Evolutionary conservation across 2,329 filamentous ascomycete species (phyloP), one percentile per base, ranked within the genome.

Genomic region (Cladobotryum protrusum): DNA sequence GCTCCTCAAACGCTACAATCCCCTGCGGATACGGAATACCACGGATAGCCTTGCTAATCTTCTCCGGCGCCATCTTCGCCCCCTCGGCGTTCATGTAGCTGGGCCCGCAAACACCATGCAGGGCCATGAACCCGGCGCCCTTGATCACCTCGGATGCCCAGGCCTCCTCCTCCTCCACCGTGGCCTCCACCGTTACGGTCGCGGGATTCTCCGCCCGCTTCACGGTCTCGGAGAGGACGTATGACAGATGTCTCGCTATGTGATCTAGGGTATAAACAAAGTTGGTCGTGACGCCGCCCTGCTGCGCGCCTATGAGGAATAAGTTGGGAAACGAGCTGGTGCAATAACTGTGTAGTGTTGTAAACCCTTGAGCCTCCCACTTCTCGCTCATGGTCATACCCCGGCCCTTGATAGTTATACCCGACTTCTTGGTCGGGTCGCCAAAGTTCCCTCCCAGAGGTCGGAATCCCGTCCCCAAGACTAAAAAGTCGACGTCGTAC

Each of bases 301-400:
- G 77, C n/a, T 61, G 49, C 0, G 68, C 57, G 12, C 72, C 71
- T 0, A 69, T 58, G 56, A 74, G 72, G 68, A 79, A 76, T 43
- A 81, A 56, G 55, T 83, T 83, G 1, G 79, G 79, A 52, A 82
- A 82, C 0, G 67, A 70, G 53, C 65, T 63, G 0, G 66, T 71
- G 5, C 68, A 61, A 5, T 75, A 61, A 9, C 78, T 79, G 59
- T 83, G 79, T 0, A 82, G 65, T 0, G 79, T 82, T 1, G 65
- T 57, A 0, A 74, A 59, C 0, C 74, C 76, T 36, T 57, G 45
- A 0, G 68, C 50, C 2, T 49, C 32, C 65, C 75, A 78, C 55
- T 74, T 74, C 3, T 74, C 63, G 8, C 70, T 68, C 35, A 81
- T 61, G 12, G 72, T 64, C 4, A 63, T 50, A 1, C 73, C 73